Percentiles rank a stretch among this genome's conserved stretches.
phyloP scores from a whole-genome alignment of 2,329 filamentous ascomycete species.

The Penicillium aurantiogriseum region DNA sequence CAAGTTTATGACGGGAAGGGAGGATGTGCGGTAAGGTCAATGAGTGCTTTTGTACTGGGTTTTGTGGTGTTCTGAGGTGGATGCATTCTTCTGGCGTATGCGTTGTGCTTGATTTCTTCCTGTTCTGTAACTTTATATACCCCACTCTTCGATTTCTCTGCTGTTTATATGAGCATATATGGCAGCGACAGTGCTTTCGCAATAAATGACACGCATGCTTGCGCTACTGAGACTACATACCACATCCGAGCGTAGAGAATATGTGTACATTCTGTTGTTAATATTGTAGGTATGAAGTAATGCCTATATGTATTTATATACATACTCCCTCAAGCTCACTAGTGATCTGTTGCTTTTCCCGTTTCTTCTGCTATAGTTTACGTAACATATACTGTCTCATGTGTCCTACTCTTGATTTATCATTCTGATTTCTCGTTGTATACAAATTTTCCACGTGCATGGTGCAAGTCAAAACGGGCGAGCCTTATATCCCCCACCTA shows the following conservation, averaged over 20 bases:
- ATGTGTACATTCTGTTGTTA: background rate
- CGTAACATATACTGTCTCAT: background rate
- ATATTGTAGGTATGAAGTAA: background rate
- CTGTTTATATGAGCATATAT: background rate
- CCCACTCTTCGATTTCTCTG: constrained; percentile 7
- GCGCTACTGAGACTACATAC: background rate
- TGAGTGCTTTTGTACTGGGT: background rate
- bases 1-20: constrained; percentile 30
- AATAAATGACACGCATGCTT: no score
- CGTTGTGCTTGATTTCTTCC: background rate
- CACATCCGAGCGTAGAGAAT: no score
- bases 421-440: background rate
- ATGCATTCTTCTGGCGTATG: background rate
- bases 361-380: background rate
- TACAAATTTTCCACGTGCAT: background rate
- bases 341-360: background rate
- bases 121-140: constrained; percentile 11
- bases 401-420: background rate
- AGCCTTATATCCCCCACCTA: background rate
- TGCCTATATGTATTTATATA: background rate
- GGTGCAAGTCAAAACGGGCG: background rate
- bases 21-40: constrained; percentile 20
- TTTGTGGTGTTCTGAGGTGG: background rate
- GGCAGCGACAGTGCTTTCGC: background rate
- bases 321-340: background rate